phyloP scores from a whole-genome alignment of 2,329 filamentous ascomycete genomes.

The Fusarium pseudocircinatum region DNA sequence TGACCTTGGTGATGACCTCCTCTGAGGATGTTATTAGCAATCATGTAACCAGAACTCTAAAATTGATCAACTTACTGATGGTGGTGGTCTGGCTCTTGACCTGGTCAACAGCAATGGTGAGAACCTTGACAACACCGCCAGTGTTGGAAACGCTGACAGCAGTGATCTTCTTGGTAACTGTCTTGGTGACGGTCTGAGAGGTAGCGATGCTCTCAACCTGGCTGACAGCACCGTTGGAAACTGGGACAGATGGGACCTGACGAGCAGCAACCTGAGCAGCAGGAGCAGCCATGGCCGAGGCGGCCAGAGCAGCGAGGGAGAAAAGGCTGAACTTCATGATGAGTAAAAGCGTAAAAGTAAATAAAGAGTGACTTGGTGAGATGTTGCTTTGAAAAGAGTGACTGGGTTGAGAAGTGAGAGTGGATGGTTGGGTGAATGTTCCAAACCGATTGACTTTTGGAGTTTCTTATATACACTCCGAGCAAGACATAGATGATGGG shows the following conservation, averaged over 20 bases:
- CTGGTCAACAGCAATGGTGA: constrained; percentile 17
- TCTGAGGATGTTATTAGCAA: neutral
- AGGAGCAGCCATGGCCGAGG: constrained; percentile 13
- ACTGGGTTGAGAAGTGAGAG: constrained; percentile 11
- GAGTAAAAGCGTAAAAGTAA: neutral
- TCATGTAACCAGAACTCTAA: fast-evolving
- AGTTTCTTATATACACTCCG: constrained; percentile 4
- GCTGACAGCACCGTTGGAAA: neutral
- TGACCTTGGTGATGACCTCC: constrained; percentile 9
- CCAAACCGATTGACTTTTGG: neutral
- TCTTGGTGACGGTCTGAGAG: constrained; percentile 20
- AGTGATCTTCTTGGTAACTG: constrained; percentile 21
- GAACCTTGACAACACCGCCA: constrained; percentile 18
- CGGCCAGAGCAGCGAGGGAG: constrained; percentile 12
- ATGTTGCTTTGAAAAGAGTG: constrained; percentile 3
- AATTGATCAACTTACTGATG: neutral
- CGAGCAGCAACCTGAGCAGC: neutral
- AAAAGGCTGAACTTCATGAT: constrained; percentile 27
- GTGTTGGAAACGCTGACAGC: constrained; percentile 5
- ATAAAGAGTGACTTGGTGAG: constrained; percentile 27
- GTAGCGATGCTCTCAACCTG: neutral
- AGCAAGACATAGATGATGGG: fast-evolving
- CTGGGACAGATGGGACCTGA: neutral
- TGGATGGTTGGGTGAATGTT: neutral
- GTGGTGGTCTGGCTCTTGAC: constrained; percentile 7